Evolutionary conservation across 257 asterid species (phyloP).

Genomic region (Penstemon barbatus): DNA sequence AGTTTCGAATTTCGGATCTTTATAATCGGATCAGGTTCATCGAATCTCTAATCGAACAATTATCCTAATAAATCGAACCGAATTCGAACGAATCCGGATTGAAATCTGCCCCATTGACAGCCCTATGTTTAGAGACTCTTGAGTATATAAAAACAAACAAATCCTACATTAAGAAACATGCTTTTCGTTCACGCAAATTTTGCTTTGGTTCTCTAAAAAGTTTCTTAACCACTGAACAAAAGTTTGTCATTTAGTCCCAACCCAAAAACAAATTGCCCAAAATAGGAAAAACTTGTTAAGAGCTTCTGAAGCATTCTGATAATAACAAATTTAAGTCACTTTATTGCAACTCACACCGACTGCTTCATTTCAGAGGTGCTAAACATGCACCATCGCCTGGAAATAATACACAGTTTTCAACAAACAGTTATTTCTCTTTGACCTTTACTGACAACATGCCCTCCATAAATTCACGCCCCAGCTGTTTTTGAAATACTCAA

Average conservation of each 20-base stretch:
- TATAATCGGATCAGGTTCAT: no score
- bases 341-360: conserved; percentile 28
- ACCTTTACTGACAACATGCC: conserved; percentile 20
- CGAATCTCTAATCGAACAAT: no score
- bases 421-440: conserved; percentile 21
- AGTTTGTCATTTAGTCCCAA: no score
- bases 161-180: conserved; percentile 21
- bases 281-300: conserved; percentile 26
- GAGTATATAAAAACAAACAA: conserved; percentile 7
- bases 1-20: no score
- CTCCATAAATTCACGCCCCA: conserved; percentile 37
- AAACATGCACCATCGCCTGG: conserved; percentile 32
- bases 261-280: conserved; percentile 25
- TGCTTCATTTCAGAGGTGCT: conserved; percentile 23
- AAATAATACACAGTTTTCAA: conserved; percentile 16
- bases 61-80: no score
- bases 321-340: conserved; percentile 20
- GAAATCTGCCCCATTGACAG: no score
- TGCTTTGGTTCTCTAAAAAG: conserved; percentile 20
- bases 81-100: no score
- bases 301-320: conserved; percentile 25
- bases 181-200: conserved; percentile 20
- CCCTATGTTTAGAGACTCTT: background rate
- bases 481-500: background rate
- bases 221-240: no score